Evolutionary conservation across 768 basidiomycete genomes (phyloP), one percentile per base, ranked within the genome.

Genomic region (Calvatia gigantea): DNA sequence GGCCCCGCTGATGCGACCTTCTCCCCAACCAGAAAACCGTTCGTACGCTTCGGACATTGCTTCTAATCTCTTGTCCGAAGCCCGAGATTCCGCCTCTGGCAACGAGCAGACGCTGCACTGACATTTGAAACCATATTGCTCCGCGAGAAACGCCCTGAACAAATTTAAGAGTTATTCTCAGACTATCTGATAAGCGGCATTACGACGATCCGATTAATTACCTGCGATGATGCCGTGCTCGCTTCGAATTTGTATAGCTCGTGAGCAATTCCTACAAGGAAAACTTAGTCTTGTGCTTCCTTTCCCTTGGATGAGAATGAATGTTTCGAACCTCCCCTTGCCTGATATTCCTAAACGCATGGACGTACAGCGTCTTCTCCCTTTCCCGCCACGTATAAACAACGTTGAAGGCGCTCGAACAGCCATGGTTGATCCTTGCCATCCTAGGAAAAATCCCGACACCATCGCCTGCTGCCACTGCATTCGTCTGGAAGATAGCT

Each of bases 381-480:
- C 69, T 63, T 41, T 79, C 75, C 47, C 83, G 71, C 81, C 81
- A 87, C 0, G 73, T 73, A 62, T 87, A 87, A 11, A 87, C 81
- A 4, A 73, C 75, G 65, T 87, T 87, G 70, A 89, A 87, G 5
- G 83, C 83, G 51, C 76, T 73, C 3, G 84, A 80, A 62, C 86
- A 87, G 0, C 82, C 86, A 58, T 87, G 86, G 60, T 89, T 89
- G 57, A 87, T 60, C 39, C 86, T 73, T 11, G 85, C 83, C 76
- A 82, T 85, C 19, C 65, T 71, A n/a, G 85, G 85, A 64, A 87
- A 87, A n/a, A 89, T 72, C 0, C 84, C 86, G 2, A 80, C 79
- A 17, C 68, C 62, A 1, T 72, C 67, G 1, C 81, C 83, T 3
- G 84, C 78, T 2, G 77, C 69, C 6, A 86, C 81, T 1, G 82